Evolutionary conservation across 1,139 yeast genomes (phyloP).

Genomic region (Yamadazyma siamensis): DNA sequence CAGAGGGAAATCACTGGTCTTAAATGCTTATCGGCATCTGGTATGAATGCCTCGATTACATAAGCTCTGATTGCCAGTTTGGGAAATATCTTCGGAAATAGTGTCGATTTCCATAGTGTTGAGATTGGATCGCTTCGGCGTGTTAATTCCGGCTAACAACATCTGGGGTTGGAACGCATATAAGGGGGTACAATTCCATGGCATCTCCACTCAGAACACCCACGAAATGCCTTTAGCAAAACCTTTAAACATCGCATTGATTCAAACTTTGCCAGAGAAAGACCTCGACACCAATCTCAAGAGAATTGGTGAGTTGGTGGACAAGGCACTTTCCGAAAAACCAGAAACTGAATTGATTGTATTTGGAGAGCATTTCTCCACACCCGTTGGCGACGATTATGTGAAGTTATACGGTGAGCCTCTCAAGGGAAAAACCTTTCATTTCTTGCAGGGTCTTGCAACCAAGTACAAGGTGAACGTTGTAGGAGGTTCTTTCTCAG

Average conservation of each 20-base stretch:
- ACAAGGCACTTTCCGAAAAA: conserved; percentile 45
- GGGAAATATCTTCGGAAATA: no score
- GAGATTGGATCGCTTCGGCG: no score
- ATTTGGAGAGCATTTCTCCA: conserved; percentile 20
- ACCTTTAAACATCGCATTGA: conserved; percentile 57
- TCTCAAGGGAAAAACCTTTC: conserved; percentile 22
- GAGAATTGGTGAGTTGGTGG: conserved; percentile 48
- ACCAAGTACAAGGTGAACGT: conserved; percentile 18
- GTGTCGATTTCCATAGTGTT: no score
- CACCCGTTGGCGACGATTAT: conserved; percentile 17
- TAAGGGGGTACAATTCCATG: no score
- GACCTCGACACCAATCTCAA: conserved; percentile 56
- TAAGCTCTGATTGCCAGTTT: no score
- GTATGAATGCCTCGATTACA: no score
- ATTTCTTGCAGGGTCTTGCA: conserved; percentile 19
- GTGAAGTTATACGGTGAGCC: conserved; percentile 18
- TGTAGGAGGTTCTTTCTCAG: conserved; percentile 26
- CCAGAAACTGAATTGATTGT: conserved; percentile 29
- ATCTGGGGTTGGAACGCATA: no score
- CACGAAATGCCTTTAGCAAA: conserved; percentile 6
- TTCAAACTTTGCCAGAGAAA: conserved; percentile 69
- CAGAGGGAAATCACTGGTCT: no score
- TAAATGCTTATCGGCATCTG: no score
- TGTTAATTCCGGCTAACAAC: no score
- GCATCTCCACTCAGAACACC: neutral